These are phyloP conservation scores for Lipomyces starkeyi DNA, from an alignment of 805 yeast genomes.

Conservation along the genomic window DNA sequence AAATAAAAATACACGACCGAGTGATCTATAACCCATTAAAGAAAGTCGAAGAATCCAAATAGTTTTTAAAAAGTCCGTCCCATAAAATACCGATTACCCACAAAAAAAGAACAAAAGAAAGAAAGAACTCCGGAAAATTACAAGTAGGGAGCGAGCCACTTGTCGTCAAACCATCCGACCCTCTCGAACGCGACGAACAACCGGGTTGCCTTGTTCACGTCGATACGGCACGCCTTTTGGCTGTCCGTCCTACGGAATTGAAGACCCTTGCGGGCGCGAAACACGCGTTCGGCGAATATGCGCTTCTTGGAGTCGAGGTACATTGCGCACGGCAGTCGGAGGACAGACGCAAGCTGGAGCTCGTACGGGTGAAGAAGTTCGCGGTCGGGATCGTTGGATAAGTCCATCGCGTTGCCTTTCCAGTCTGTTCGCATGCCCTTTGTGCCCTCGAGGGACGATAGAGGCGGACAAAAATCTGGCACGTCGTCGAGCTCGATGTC, in stretches of 20 bases:
- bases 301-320: constrained; percentile 81
- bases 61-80: neutral
- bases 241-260: constrained; percentile 97
- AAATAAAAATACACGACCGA: constrained; percentile 2
- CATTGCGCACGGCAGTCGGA: constrained; percentile 84
- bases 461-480: constrained; percentile 41
- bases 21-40: neutral
- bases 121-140: neutral
- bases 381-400: constrained; percentile 74
- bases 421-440: constrained; percentile 82
- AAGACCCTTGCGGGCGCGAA: constrained; percentile 63
- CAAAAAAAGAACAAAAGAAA: neutral
- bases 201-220: constrained; percentile 93
- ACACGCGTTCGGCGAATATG: constrained; percentile 86
- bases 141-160: constrained; percentile 27
- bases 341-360: constrained; percentile 79
- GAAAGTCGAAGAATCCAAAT: neutral
- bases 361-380: constrained; percentile 89
- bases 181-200: constrained; percentile 87
- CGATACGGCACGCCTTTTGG: constrained; percentile 96
- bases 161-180: constrained; percentile 89
- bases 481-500: constrained; percentile 46
- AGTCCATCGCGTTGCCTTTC: constrained; percentile 98
- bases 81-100: constrained; percentile 1
- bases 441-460: constrained; percentile 35